Conservation (phyloP, 164 flowering plant species). For the Cinnamomum chago region DNA sequence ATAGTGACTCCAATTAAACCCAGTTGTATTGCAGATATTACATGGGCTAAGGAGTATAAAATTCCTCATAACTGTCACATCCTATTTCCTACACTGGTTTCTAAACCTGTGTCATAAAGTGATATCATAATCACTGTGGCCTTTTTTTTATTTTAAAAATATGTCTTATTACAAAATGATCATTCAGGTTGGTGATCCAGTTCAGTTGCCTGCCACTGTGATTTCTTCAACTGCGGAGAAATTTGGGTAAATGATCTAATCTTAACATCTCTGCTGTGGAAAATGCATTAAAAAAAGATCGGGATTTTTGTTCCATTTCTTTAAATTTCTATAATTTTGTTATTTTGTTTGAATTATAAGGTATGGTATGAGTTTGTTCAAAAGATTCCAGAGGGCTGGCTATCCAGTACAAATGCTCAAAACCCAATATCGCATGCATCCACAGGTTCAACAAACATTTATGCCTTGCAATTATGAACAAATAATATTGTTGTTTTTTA, state of each 20-base stretch:
- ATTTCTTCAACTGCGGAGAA: constrained; percentile 69
- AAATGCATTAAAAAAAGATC: not conserved
- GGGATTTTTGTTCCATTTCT: not conserved
- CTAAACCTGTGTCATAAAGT: not conserved
- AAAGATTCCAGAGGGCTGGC: constrained; percentile 86
- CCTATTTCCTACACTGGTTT: not conserved
- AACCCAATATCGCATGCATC: constrained; percentile 98
- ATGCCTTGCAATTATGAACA: not conserved
- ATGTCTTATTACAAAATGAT: not conserved
- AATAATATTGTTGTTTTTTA: not conserved
- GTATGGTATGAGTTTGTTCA: constrained; percentile 84
- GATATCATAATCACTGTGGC: not conserved
- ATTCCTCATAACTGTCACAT: too few relatives aligned
- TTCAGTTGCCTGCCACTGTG: constrained; percentile 94
- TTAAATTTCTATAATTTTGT: not conserved
- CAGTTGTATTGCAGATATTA: too few relatives aligned
- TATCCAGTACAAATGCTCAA: constrained; percentile 93
- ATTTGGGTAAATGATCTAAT: constrained; percentile 50
- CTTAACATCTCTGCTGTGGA: not conserved
- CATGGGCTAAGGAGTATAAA: too few relatives aligned
- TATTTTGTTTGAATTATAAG: constrained; percentile 15
- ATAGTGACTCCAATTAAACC: too few relatives aligned
- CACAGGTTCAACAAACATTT: constrained; percentile 49
- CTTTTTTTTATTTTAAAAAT: not conserved
- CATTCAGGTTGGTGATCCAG: constrained; percentile 87